These are phyloP conservation scores for Phellopilus nigrolimitatus DNA, from an alignment of 1,284 basidiomycete genomes.

Conservation along the genomic window DNA sequence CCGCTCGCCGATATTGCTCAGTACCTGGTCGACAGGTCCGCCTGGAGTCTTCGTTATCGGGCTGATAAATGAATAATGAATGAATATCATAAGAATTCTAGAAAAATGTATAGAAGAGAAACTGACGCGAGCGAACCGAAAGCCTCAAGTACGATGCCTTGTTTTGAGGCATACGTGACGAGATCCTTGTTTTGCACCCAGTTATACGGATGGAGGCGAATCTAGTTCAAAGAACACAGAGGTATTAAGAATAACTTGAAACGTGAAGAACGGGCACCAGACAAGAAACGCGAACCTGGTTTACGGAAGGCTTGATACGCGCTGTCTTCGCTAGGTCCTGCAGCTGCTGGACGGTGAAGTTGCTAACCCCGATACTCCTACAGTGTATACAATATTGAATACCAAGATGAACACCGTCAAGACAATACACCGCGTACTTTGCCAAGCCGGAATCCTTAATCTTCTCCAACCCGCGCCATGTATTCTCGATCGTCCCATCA, in stretches of 20 bases:
- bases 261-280: background rate
- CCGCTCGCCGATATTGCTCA: conserved; percentile 53
- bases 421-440: too few species aligned
- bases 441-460: too few species aligned
- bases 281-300: conserved; percentile 49
- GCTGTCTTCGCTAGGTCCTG: conserved; percentile 53
- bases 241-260: background rate
- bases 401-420: too few species aligned
- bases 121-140: conserved; percentile 63
- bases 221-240: conserved; percentile 37
- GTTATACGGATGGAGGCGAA: conserved; percentile 70
- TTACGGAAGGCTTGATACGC: conserved; percentile 64
- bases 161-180: too few species aligned
- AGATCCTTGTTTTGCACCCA: conserved; percentile 47
- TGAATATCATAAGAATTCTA: background rate
- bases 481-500: too few species aligned
- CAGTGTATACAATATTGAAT: too few species aligned
- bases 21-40: conserved; percentile 63
- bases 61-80: too few species aligned
- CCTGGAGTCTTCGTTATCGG: conserved; percentile 66
- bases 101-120: background rate
- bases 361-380: conserved; percentile 80
- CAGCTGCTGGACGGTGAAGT: conserved; percentile 60
- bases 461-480: too few species aligned
- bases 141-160: conserved; percentile 67